Conservation (phyloP, 768 basidiomycete genomes). For the Pleurotus ostreatus region DNA sequence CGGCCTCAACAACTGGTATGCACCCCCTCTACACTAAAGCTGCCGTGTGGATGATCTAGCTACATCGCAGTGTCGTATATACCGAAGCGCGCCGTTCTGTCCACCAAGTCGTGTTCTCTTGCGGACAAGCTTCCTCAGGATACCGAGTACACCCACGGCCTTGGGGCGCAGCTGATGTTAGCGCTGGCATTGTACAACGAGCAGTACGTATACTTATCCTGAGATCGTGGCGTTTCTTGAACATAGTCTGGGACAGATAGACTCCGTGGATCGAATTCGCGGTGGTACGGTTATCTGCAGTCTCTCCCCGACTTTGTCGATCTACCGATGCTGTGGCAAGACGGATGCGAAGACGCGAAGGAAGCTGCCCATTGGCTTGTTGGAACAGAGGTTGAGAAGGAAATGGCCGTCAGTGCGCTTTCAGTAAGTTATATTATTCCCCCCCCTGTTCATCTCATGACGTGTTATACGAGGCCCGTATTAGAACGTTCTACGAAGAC, state of each 20-base stretch:
- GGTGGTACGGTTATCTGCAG: slow-evolving; percentile 65
- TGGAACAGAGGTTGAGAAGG: slow-evolving; percentile 35
- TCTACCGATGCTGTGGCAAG: slow-evolving; percentile 60
- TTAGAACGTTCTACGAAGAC: slow-evolving; percentile 31
- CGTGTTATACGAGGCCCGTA: slow-evolving; percentile 22
- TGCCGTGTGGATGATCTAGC: neutral
- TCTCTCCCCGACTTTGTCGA: slow-evolving; percentile 55
- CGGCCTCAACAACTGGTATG: slow-evolving; percentile 34
- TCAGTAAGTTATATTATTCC: neutral
- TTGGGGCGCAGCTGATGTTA: slow-evolving; percentile 55
- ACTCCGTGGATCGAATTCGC: slow-evolving; percentile 41
- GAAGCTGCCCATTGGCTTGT: slow-evolving; percentile 34
- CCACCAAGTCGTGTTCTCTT: slow-evolving; percentile 51
- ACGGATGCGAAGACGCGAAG: slow-evolving; percentile 19
- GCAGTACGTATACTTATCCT: slow-evolving; percentile 34
- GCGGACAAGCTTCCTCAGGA: slow-evolving; percentile 36
- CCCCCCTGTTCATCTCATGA: too few species aligned
- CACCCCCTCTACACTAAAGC: neutral
- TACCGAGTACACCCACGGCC: slow-evolving; percentile 40
- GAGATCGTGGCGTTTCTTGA: too few species aligned
- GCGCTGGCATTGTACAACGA: slow-evolving; percentile 64
- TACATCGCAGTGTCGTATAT: slow-evolving; percentile 55
- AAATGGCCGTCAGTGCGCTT: neutral
- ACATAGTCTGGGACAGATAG: slow-evolving; percentile 26
- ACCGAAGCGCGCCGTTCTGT: slow-evolving; percentile 59